phyloP scores from a whole-genome alignment of 768 basidiomycete species.

The Dacryopinax primogenitus region DNA sequence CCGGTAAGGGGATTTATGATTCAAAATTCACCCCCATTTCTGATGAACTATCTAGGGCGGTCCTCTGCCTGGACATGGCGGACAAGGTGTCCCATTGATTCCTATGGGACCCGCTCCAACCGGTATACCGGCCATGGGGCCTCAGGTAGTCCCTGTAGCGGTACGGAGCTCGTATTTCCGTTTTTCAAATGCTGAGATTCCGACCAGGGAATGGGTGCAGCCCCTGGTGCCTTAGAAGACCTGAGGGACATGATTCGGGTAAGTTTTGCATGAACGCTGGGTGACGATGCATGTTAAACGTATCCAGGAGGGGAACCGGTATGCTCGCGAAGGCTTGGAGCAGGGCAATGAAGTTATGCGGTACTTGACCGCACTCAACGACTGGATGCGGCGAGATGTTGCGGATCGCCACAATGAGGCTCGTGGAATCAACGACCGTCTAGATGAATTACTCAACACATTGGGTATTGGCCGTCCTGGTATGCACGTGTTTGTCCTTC shows the following conservation, averaged over 20 bases:
- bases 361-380: constrained; percentile 62
- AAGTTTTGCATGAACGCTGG: constrained; percentile 2
- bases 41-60: not conserved
- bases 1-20: not conserved
- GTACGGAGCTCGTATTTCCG: not conserved
- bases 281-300: constrained; percentile 38
- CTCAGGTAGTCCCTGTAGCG: not conserved
- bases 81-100: not conserved
- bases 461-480: constrained; percentile 30
- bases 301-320: constrained; percentile 28
- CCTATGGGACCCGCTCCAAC: not conserved
- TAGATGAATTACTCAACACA: constrained; percentile 38
- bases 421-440: constrained; percentile 47
- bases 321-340: constrained; percentile 9
- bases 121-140: not conserved
- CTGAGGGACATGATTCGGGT: constrained; percentile 43
- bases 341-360: constrained; percentile 25
- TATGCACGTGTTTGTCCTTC: constrained; percentile 19
- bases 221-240: constrained; percentile 44
- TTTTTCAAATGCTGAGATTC: not conserved
- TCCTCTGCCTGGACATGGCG: not conserved
- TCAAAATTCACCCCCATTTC: too few species aligned
- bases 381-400: constrained; percentile 69
- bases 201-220: not conserved
- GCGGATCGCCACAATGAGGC: constrained; percentile 65